Evolutionary conservation across 2,329 filamentous ascomycete genomes (phyloP), one percentile per base, ranked within the genome.

Genomic region (Verticillium nubilum): DNA sequence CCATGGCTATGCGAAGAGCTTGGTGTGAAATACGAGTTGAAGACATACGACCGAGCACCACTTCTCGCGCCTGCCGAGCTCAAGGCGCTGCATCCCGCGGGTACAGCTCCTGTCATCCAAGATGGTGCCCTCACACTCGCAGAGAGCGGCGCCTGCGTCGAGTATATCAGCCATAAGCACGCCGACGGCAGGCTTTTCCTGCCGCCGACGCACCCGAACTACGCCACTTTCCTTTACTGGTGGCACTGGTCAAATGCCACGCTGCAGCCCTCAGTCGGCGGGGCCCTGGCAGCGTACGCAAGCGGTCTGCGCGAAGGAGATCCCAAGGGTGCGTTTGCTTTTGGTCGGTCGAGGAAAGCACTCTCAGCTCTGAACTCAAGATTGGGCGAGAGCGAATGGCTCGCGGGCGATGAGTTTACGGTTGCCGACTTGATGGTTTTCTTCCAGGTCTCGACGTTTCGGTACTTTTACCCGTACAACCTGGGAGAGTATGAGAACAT

Each of bases 351-450:
- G 6, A 54, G 15, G 5, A 29, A 33, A 10, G 25, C 27, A 19
- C 29, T 54, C 5, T 29, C 52, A 5, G 25, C 52, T n/a, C 17
- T 86, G 27, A 77, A 89, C 42, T 69, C 78, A 2, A 73, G 81
- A 12, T 67, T 90, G 2, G 64, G 63, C 3, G 61, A 70, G 1
- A 80, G 75, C 35, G 67, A 74, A 7, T 90, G 80, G 76, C 72
- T 90, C 25, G 85, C 83, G 0, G 88, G 87, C 2, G 72, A 79
- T 0, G 76, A 86, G 56, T 84, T 90, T 60, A 88, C 84, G 0
- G 84, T 77, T 1, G 87, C 87, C 1, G 88, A 91, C 70, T 75
- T 88, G 42, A 88, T 90, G 85, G 74, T 73, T 4, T 77, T 86
- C 0, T 88, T 82, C 66, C 75, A 77, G 15, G 72, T 90, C 33